These are phyloP conservation scores for Oehlia diaphana DNA, from an alignment of 192 early-diverging fungal species.

Conservation along the genomic window DNA sequence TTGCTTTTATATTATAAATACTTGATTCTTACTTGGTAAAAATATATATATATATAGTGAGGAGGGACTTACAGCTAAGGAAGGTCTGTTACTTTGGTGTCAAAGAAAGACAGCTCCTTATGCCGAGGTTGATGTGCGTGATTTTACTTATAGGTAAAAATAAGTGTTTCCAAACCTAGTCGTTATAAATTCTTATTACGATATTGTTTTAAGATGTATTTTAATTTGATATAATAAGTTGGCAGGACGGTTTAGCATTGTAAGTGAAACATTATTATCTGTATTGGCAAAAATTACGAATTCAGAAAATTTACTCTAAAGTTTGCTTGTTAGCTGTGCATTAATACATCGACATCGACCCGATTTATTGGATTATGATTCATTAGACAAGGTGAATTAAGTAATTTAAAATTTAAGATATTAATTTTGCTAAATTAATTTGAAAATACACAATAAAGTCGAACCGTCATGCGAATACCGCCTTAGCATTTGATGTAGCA, in stretches of 20 bases:
- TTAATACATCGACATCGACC: slow-evolving; percentile 97
- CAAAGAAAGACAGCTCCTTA: slow-evolving; percentile 93
- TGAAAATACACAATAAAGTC: slow-evolving; percentile 31
- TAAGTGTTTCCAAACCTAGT: background rate
- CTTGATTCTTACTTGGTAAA: background rate
- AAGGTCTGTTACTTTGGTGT: slow-evolving; percentile 96
- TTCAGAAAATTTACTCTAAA: slow-evolving; percentile 9
- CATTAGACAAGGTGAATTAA: slow-evolving; percentile 68
- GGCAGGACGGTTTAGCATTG: slow-evolving; percentile 94
- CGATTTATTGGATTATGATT: slow-evolving; percentile 87
- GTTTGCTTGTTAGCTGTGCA: slow-evolving; percentile 62
- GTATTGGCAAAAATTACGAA: background rate
- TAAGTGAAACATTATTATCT: slow-evolving; percentile 38
- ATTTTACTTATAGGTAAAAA: slow-evolving; percentile 72
- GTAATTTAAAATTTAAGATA: background rate
- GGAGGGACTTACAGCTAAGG: slow-evolving; percentile 94
- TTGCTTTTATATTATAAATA: background rate
- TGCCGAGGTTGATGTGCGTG: slow-evolving; percentile 82
- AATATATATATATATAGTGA: slow-evolving; percentile 52
- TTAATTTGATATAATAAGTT: slow-evolving; percentile 45
- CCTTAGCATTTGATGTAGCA: slow-evolving; percentile 95
- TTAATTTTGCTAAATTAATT: background rate
- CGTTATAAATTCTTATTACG: no score
- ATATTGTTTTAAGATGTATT: background rate
- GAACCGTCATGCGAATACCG: slow-evolving; percentile 81